A percentile compares a stretch with the other conserved stretches of the same genome.
Conservation (phyloP, 176 grass and related monocot species). For the Oryza australiensis region DNA sequence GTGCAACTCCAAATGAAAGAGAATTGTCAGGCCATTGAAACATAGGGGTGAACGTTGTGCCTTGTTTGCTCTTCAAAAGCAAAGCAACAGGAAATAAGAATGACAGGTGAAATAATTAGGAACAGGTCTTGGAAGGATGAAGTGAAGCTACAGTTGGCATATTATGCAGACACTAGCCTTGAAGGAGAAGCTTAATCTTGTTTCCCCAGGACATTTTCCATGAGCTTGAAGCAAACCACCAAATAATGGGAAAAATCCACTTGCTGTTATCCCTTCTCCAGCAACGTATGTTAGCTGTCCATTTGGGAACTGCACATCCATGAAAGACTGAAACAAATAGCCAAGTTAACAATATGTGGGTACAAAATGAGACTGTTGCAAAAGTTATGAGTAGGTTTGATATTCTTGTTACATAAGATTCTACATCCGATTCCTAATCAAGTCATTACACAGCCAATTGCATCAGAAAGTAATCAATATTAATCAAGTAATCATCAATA, state of each 20-base stretch:
- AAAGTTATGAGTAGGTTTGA: neutral
- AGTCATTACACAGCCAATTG: neutral
- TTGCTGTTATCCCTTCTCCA: slow-evolving; percentile 87
- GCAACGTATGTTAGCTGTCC: slow-evolving; percentile 92
- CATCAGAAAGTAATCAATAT: neutral
- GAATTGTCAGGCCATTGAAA: slow-evolving; percentile 81
- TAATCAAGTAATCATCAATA: neutral
- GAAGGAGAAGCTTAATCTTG: slow-evolving; percentile 85
- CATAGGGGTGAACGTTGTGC: slow-evolving; percentile 60
- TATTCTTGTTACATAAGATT: neutral
- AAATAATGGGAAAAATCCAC: slow-evolving; percentile 73
- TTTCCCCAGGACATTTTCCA: slow-evolving; percentile 84
- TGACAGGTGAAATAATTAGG: slow-evolving; percentile 18
- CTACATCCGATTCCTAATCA: neutral
- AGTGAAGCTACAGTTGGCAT: neutral
- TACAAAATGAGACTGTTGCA: neutral
- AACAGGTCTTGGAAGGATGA: slow-evolving; percentile 14
- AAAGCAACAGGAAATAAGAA: slow-evolving; percentile 31
- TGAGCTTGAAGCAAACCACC: slow-evolving; percentile 81
- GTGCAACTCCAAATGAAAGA: slow-evolving; percentile 62
- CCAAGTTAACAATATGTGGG: slow-evolving; percentile 11
- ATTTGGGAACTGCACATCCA: slow-evolving; percentile 94
- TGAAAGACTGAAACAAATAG: slow-evolving; percentile 69
- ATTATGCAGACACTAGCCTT: slow-evolving; percentile 52
- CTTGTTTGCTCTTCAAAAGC: slow-evolving; percentile 53